Conservation (phyloP, 768 basidiomycete species). For the Trametes maxima region DNA sequence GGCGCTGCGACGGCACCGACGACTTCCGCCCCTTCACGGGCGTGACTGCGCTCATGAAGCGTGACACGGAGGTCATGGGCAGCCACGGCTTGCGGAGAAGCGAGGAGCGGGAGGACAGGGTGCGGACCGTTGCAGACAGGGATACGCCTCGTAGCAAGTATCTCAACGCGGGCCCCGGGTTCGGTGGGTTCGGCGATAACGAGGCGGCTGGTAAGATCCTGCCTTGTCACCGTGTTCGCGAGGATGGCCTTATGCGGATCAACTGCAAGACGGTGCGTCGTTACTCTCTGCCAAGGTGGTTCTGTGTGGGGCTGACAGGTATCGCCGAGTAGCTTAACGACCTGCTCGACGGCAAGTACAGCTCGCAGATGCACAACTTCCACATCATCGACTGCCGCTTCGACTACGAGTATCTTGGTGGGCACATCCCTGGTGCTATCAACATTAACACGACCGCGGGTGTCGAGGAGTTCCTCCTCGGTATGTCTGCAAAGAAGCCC, state of each 20-base stretch:
- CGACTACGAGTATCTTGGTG: conserved; percentile 93
- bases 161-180: conserved; percentile 50
- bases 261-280: conserved; percentile 70
- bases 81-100: conserved; percentile 18
- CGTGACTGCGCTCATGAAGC: conserved; percentile 51
- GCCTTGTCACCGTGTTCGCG: conserved; percentile 90
- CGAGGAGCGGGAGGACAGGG: conserved; percentile 25
- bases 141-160: conserved; percentile 36
- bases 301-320: background rate
- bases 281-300: background rate
- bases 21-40: conserved; percentile 78
- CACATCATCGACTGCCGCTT: conserved; percentile 96
- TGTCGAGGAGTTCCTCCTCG: conserved; percentile 82
- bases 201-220: conserved; percentile 92
- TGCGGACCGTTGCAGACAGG: conserved; percentile 20
- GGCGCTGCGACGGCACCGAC: conserved; percentile 80
- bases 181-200: conserved; percentile 90
- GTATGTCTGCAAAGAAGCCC: conserved; percentile 55
- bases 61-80: conserved; percentile 46
- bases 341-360: conserved; percentile 76
- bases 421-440: conserved; percentile 89
- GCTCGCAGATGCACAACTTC: conserved; percentile 63
- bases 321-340: conserved; percentile 62
- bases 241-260: conserved; percentile 95
- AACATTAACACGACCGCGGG: conserved; percentile 84